phyloP scores from a whole-genome alignment of 1,284 basidiomycete genomes.

The Cystobasidium sp. region DNA sequence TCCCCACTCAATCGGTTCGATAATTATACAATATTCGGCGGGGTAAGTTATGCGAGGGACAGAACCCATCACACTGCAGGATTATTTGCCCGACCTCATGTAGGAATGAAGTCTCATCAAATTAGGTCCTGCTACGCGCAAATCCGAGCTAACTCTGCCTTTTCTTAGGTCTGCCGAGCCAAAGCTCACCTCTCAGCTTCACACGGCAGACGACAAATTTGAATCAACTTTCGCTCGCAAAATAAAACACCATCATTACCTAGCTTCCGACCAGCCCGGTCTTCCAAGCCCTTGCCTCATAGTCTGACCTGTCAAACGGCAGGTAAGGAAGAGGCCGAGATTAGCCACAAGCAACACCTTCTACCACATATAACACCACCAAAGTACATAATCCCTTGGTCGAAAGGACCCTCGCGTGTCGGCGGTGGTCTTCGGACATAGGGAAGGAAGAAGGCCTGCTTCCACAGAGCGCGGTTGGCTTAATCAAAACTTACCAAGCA shows the following conservation, averaged over 20 bases:
- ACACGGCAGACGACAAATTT: conserved; percentile 15
- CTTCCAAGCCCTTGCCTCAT: too few relatives aligned
- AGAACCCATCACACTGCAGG: too few relatives aligned
- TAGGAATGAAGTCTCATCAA: too few relatives aligned
- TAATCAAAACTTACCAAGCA: conserved; percentile 7
- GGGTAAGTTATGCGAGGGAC: too few relatives aligned
- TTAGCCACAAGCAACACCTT: background rate
- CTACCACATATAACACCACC: too few relatives aligned
- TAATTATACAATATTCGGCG: background rate
- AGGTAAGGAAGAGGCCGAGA: background rate
- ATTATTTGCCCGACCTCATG: too few relatives aligned
- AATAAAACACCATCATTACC: too few relatives aligned
- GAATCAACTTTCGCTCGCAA: background rate
- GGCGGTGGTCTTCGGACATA: conserved; percentile 1
- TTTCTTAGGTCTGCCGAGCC: too few relatives aligned
- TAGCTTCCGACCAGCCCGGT: too few relatives aligned
- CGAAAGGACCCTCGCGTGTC: background rate
- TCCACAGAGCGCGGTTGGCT: conserved; percentile 1
- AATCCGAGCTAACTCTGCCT: too few relatives aligned
- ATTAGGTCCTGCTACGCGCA: too few relatives aligned
- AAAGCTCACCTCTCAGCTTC: background rate
- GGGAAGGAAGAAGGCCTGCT: background rate
- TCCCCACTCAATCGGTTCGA: background rate
- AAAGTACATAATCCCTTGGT: background rate
- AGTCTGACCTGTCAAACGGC: background rate